Percentiles rank a stretch among this genome's conserved stretches.
Evolutionary conservation across 352 stramenopile genomes (phyloP).

Genomic region (Phytophthora palmivora): DNA sequence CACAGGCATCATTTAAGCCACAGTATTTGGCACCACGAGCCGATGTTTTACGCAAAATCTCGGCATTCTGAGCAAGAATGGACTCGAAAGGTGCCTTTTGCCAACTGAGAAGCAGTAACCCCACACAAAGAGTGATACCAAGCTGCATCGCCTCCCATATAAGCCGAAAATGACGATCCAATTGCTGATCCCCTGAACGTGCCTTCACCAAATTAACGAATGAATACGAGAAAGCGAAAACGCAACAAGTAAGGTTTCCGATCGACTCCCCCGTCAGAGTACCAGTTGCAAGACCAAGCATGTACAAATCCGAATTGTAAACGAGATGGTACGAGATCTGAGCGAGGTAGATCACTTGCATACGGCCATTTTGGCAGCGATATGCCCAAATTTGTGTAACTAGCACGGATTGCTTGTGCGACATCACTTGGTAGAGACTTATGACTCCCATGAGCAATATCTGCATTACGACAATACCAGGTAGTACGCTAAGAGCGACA

Average conservation of each 20-base stretch:
- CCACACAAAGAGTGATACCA: slow-evolving; percentile 4
- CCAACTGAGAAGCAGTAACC: slow-evolving; percentile 3
- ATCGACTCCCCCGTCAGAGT: slow-evolving; percentile 27
- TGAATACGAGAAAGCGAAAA: slow-evolving; percentile 26
- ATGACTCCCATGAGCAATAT: slow-evolving; percentile 26
- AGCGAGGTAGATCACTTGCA: slow-evolving; percentile 27
- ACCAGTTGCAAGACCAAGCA: slow-evolving; percentile 26
- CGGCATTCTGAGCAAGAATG: slow-evolving; percentile 23
- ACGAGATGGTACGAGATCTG: slow-evolving; percentile 33
- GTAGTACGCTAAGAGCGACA: slow-evolving; percentile 26
- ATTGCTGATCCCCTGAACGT: slow-evolving; percentile 23
- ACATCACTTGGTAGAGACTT: slow-evolving; percentile 35
- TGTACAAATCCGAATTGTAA: slow-evolving; percentile 31
- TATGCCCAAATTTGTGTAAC: slow-evolving; percentile 41
- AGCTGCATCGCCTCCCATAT: slow-evolving; percentile 29
- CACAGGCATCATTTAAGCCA: slow-evolving; percentile 29
- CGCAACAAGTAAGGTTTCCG: slow-evolving; percentile 32
- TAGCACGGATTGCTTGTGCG: slow-evolving; percentile 25
- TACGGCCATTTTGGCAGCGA: slow-evolving; percentile 32
- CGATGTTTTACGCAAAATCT: slow-evolving; percentile 25
- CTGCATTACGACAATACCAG: slow-evolving; percentile 32
- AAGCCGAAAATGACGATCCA: slow-evolving; percentile 30
- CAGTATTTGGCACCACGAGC: slow-evolving; percentile 24
- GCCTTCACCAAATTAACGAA: slow-evolving; percentile 28
- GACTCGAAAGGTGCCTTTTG: slow-evolving; percentile 11